Base-by-base conservation (phyloP, 2,329 filamentous ascomycete species). In the Furcasterigmium furcatum region DNA sequence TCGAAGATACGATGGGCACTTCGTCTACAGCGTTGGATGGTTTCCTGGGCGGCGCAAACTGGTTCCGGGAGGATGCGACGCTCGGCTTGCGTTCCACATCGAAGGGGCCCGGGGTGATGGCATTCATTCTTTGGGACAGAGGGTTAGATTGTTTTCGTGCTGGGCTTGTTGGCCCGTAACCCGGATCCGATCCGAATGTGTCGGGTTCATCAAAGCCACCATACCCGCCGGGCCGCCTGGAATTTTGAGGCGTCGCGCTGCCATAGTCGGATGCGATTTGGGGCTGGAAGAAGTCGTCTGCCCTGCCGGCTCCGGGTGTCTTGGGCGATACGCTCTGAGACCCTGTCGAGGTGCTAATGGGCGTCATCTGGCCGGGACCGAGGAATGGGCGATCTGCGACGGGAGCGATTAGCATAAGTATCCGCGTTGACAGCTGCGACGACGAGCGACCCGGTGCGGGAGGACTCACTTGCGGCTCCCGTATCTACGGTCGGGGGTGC, bases 31-130 rank as follows among this genome's bases (percentile, higher is more conserved):
- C n/a, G 34, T 18, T 36, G 9, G 34, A 36, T 9, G n/a, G 34
- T 19, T 36, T 36, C 9, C 34, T 19, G n/a, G 9, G 16, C n/a
- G 34, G 34, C 10, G 34, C 34, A 12, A 36, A 36, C 16, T 19
- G 34, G 34, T 36, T 36, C 34, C 19, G 16, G 4, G 34, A 36
- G 34, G 34, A 36, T 9, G 34, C 34, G 5, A 19, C 34, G 34
- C 34, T 36, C 20, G 21, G 43, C 40, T 20, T 67, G 52, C 66
- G 64, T 51, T 58, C 65, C 25, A 73, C 61, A 51, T 82, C 80
- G 55, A 88, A 87, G 0, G 85, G 84, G 0, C 82, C 84, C 2
- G 84, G 80, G 2, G 80, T 74, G 56, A 88, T 84, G 9, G 70
- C 76, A 53, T 87, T 78, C 73, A 88, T 80, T 43, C 81, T 77